Evolutionary conservation across 108 stramenopile species (phyloP).

Genomic region (Cyclotella choctawhatcheeana): DNA sequence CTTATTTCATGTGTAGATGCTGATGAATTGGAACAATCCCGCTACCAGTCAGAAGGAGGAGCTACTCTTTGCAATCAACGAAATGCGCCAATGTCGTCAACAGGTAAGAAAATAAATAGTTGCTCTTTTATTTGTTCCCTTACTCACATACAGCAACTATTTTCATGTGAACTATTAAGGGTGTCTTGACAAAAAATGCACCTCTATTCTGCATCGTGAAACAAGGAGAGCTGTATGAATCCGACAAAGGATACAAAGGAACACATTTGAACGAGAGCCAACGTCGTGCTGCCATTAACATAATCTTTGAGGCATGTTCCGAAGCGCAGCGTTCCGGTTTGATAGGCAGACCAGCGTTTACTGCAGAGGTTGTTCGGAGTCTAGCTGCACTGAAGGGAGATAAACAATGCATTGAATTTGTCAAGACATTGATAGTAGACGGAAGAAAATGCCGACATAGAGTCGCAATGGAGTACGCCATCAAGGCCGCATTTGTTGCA

Average conservation of each 20-base stretch:
- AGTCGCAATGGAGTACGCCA: slow-evolving; percentile 44
- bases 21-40: slow-evolving; percentile 83
- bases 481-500: slow-evolving; percentile 32
- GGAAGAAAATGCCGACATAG: slow-evolving; percentile 26
- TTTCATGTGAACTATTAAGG: slow-evolving; percentile 22
- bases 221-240: slow-evolving; percentile 31
- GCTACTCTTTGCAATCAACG: slow-evolving; percentile 61
- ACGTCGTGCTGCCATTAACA: slow-evolving; percentile 27
- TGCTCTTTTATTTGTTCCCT: no score
- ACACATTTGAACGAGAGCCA: slow-evolving; percentile 20
- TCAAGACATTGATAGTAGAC: slow-evolving; percentile 26
- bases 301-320: slow-evolving; percentile 45
- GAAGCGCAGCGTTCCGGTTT: slow-evolving; percentile 45
- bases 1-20: slow-evolving; percentile 22
- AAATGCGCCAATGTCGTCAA: slow-evolving; percentile 42
- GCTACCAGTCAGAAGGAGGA: slow-evolving; percentile 63
- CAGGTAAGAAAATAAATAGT: background rate
- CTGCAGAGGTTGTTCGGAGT: slow-evolving; percentile 38
- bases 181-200: slow-evolving; percentile 50
- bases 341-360: slow-evolving; percentile 33
- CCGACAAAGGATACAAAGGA: slow-evolving; percentile 2
- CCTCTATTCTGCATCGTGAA: slow-evolving; percentile 46
- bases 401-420: slow-evolving; percentile 37
- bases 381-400: slow-evolving; percentile 44
- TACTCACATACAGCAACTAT: background rate